Base-by-base conservation (phyloP, 441 rosid genomes). In the Syzygium malaccense region DNA sequence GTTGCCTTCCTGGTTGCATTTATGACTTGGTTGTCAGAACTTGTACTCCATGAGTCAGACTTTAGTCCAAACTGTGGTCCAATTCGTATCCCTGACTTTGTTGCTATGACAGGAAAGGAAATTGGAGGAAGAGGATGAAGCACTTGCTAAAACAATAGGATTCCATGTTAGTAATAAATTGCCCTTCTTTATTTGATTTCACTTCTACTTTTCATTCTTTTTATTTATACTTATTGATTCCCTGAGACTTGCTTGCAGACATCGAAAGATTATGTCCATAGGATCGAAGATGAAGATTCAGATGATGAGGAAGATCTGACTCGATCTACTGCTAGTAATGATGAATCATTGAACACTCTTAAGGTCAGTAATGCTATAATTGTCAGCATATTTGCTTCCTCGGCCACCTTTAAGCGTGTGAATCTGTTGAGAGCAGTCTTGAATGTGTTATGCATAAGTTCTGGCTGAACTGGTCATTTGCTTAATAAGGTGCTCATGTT, bases 51-150 rank as follows among this genome's bases (percentile, higher is more conserved):
- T 26, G 66, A 60, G 66, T 60, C 5, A 3, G 30, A 26, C 66
- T 28, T 91, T 88, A 86, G 89, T 32, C 48, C 45, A 41, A 41
- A 41, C 45, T 41, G 45, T 41, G 45, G 45, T 41, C 45, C 80
- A 4, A 49, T 58, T 86, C 45, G 25, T 87, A 90, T 88, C 93
- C 89, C 93, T 95, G 94, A 92, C 97, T 54, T 95, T 86, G 45
- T 88, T 88, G 7, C 45, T 41, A 41, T 5, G 45, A 41, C 45
- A 41, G 45, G 45, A 41, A 41, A 41, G 45, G 45, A 41, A 41
- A 41, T 41, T 41, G 45, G 45, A 41, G 18, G 99, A 96, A 91
- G 98, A 96, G 89, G 99, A 98, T 90, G 98, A 96, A 92, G 95
- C 94, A 6, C 96, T 96, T 80, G 90, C 96, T 75, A 96, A 95